Conservation (phyloP, 192 early-diverging fungal species). For the Chytriomyces sp. region DNA sequence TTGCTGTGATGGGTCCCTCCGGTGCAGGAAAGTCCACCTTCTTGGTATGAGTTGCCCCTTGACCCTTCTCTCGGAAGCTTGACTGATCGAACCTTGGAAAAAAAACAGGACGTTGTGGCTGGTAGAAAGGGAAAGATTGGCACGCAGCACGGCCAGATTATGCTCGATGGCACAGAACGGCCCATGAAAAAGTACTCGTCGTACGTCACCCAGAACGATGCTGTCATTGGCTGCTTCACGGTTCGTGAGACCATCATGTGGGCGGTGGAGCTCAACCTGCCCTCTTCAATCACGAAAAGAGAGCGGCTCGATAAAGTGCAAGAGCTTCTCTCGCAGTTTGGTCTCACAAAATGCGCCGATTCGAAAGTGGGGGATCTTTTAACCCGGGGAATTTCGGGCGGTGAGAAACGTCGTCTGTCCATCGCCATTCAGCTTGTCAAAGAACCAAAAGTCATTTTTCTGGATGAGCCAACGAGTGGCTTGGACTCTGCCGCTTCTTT, state of each 20-base stretch:
- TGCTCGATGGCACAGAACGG: conserved; percentile 78
- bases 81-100: not conserved
- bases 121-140: conserved; percentile 50
- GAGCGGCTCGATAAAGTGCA: conserved; percentile 63
- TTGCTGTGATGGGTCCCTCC: conserved; percentile 62
- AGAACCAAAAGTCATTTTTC: conserved; percentile 56
- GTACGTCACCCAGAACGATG: conserved; percentile 38
- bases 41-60: conserved; percentile 5
- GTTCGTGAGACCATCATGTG: conserved; percentile 71
- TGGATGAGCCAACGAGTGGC: conserved; percentile 69
- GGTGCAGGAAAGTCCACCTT: conserved; percentile 51
- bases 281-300: conserved; percentile 39
- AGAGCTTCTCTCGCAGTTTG: conserved; percentile 60
- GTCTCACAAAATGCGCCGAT: conserved; percentile 57
- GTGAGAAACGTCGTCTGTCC: conserved; percentile 80
- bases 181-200: conserved; percentile 65
- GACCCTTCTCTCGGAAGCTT: not conserved
- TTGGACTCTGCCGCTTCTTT: conserved; percentile 65
- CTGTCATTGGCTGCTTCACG: conserved; percentile 49
- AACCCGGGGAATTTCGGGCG: conserved; percentile 75
- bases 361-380: conserved; percentile 70
- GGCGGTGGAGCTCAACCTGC: conserved; percentile 68
- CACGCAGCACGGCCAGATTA: conserved; percentile 72
- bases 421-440: conserved; percentile 79
- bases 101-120: not conserved